Conservation (phyloP, 2,329 filamentous ascomycete species). For the Raffaelea ambrosiae region DNA sequence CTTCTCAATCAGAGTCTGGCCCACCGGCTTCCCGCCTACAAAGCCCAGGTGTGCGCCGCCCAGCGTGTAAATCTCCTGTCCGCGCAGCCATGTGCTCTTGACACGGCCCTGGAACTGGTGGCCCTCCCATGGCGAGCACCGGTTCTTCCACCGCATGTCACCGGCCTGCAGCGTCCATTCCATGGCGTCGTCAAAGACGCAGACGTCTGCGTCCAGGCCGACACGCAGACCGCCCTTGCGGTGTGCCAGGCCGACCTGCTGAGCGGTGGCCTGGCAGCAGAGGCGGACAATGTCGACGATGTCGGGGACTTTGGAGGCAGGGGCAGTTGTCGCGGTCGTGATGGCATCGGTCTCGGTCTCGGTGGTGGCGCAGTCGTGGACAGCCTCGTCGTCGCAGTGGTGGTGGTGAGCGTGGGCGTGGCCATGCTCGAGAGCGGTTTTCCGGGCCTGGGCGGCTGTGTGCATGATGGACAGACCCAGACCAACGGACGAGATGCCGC, state of each 20-base stretch:
- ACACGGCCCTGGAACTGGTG: slow-evolving; percentile 71
- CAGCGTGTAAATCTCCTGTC: slow-evolving; percentile 63
- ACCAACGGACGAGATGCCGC: slow-evolving; percentile 89
- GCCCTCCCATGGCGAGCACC: slow-evolving; percentile 84
- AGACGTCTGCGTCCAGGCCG: slow-evolving; percentile 84
- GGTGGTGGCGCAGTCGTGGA: too few relatives aligned
- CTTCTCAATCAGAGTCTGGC: slow-evolving; percentile 38
- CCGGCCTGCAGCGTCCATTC: slow-evolving; percentile 64
- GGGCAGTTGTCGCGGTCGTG: too few relatives aligned
- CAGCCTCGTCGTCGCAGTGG: slow-evolving; percentile 5
- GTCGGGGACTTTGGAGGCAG: slow-evolving; percentile 28
- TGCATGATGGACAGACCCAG: slow-evolving; percentile 86
- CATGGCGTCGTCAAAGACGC: slow-evolving; percentile 80
- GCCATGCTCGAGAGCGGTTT: too few relatives aligned
- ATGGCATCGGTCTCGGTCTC: too few relatives aligned
- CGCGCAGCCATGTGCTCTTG: slow-evolving; percentile 76
- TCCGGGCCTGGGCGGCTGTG: slow-evolving; percentile 59
- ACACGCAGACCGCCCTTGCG: slow-evolving; percentile 72
- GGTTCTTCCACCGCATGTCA: slow-evolving; percentile 92
- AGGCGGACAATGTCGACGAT: slow-evolving; percentile 75
- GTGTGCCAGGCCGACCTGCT: slow-evolving; percentile 75
- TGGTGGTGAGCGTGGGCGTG: slow-evolving; percentile 1
- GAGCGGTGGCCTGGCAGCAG: slow-evolving; percentile 79
- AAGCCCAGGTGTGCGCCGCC: slow-evolving; percentile 46
- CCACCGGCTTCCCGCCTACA: slow-evolving; percentile 36